Conservation (phyloP, 192 early-diverging fungal genomes). For the Backusella luteola region DNA sequence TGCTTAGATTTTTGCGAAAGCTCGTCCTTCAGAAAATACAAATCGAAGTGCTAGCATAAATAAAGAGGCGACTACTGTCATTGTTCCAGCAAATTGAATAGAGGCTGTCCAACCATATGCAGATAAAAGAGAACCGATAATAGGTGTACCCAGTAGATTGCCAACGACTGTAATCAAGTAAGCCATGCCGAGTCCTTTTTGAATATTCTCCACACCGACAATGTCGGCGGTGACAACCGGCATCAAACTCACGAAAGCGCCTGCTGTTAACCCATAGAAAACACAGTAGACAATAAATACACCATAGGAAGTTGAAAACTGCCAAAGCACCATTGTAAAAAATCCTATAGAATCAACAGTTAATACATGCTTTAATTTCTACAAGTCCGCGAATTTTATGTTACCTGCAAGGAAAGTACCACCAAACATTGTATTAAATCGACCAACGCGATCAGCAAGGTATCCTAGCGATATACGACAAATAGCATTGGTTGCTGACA, state of each 20-base stretch:
- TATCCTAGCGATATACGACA: constrained; percentile 62
- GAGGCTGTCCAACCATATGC: constrained; percentile 32
- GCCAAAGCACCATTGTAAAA: constrained; percentile 44
- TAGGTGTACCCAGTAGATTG: constrained; percentile 42
- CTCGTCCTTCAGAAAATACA: constrained; percentile 20
- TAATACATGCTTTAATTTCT: background rate
- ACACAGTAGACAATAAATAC: constrained; percentile 33
- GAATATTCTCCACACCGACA: constrained; percentile 49
- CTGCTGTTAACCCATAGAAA: constrained; percentile 23
- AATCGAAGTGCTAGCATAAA: constrained; percentile 30
- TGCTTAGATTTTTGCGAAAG: constrained; percentile 24
- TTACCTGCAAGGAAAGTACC: constrained; percentile 44
- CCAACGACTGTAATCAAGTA: constrained; percentile 39
- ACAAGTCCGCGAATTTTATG: background rate
- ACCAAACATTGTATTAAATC: constrained; percentile 49
- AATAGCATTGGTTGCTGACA: constrained; percentile 61
- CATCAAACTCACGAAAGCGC: constrained; percentile 46
- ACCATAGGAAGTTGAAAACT: constrained; percentile 37
- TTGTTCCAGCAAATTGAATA: constrained; percentile 38
- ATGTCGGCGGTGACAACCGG: constrained; percentile 50
- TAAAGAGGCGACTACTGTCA: constrained; percentile 25
- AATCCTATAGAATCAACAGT: constrained; percentile 8
- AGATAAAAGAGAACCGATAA: constrained; percentile 28
- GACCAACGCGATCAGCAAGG: constrained; percentile 49
- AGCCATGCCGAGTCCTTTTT: constrained; percentile 39